Percentiles rank a stretch among this genome's conserved stretches.
These are phyloP conservation scores for Pachysandra terminalis DNA, from an alignment of 164 flowering plant species.

Conservation along the genomic window DNA sequence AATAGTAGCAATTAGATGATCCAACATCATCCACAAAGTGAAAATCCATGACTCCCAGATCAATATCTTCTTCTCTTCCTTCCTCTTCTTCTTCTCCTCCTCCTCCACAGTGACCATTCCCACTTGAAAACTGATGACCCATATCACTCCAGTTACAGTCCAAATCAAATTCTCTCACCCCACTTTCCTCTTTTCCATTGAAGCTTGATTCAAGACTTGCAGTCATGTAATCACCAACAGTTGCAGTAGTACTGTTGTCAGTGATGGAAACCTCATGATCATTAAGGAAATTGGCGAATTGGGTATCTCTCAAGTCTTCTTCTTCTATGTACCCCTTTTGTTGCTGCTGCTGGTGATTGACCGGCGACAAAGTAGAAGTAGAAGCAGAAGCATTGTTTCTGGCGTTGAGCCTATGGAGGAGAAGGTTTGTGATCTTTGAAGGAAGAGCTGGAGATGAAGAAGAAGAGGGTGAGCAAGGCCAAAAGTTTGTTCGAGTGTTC, in stretches of 20 bases:
- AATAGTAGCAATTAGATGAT: constrained; percentile 20
- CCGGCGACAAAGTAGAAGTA: not conserved
- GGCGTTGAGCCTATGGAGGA: constrained; percentile 44
- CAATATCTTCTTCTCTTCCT: constrained; percentile 14
- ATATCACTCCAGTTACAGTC: constrained; percentile 9
- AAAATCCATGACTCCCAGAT: constrained; percentile 30
- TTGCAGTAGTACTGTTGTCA: not conserved
- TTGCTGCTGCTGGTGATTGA: constrained; percentile 4
- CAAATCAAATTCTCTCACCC: constrained; percentile 7
- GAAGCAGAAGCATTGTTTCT: constrained; percentile 23
- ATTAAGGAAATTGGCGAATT: constrained; percentile 15
- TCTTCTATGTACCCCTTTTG: constrained; percentile 1
- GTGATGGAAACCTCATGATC: not conserved
- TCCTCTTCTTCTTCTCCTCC: too few relatives aligned
- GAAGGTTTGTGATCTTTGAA: constrained; percentile 38
- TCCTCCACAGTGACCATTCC: not conserved
- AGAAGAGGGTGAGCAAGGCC: constrained; percentile 24
- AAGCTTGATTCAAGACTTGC: constrained; percentile 3
- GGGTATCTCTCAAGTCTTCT: constrained; percentile 7
- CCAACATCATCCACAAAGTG: constrained; percentile 29
- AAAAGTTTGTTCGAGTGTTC: constrained; percentile 49
- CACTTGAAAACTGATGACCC: not conserved
- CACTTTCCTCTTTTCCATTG: not conserved
- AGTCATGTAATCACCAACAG: not conserved
- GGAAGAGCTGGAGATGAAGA: constrained; percentile 37